Evolutionary conservation across 169 alveolate genomes (phyloP).

Genomic region (Plasmodium knowlesi): DNA sequence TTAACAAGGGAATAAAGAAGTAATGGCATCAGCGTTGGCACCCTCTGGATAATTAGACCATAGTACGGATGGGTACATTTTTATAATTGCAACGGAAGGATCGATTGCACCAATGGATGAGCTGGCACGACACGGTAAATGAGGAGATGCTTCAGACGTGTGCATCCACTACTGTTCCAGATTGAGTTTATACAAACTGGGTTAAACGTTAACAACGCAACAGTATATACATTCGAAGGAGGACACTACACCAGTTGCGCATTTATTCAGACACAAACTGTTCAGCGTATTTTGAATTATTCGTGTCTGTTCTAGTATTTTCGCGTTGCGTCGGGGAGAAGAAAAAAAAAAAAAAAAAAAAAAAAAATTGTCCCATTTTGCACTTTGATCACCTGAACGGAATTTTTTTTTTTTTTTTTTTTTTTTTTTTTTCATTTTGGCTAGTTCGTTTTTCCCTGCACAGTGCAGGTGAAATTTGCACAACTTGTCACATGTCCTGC

Average conservation of each 20-base stretch:
- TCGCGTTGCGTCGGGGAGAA: background rate
- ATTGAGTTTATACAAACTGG: background rate
- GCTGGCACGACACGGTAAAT: background rate
- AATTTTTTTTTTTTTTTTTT: background rate
- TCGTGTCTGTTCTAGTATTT: background rate
- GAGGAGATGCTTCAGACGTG: background rate
- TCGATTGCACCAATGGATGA: background rate
- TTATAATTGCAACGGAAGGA: background rate
- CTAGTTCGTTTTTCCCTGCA: background rate
- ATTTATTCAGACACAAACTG: background rate
- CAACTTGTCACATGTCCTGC: background rate
- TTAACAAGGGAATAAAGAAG: background rate
- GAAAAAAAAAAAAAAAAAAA: background rate
- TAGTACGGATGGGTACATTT: background rate
- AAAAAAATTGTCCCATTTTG: constrained; percentile 2
- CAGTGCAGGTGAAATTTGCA: background rate
- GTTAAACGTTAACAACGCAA: background rate
- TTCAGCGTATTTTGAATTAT: background rate
- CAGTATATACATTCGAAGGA: background rate
- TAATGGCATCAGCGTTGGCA: background rate
- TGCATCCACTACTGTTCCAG: background rate
- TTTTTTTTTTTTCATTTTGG: background rate
- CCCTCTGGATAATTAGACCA: background rate
- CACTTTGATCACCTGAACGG: constrained; percentile 4
- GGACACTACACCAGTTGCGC: background rate